Conservation (phyloP, 805 yeast species). For the Monosporozyma unispora region DNA sequence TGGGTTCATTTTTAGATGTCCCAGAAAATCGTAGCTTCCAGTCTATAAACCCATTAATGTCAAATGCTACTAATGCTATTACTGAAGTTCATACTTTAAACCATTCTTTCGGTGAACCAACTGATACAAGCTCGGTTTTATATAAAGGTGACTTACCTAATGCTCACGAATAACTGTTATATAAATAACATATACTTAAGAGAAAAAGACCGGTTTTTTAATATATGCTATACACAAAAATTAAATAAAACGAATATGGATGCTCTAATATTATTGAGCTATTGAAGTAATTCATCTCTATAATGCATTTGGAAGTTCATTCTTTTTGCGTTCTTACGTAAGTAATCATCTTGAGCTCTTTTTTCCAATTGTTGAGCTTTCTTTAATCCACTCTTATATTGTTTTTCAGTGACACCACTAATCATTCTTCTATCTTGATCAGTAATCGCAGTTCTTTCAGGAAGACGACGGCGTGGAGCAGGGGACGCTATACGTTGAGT, state of each 20-base stretch:
- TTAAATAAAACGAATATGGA: constrained; percentile 1
- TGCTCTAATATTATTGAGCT: neutral
- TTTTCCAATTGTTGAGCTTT: constrained; percentile 34
- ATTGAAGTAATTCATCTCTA: constrained; percentile 59
- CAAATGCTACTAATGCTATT: constrained; percentile 1
- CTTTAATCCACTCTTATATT: constrained; percentile 43
- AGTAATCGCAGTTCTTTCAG: constrained; percentile 65
- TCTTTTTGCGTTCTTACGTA: constrained; percentile 51
- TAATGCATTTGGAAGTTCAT: constrained; percentile 78
- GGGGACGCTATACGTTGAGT: constrained; percentile 51
- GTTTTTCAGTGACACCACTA: constrained; percentile 53
- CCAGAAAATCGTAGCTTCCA: constrained; percentile 5
- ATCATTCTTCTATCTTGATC: constrained; percentile 62
- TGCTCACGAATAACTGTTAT: neutral
- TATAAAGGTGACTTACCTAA: neutral
- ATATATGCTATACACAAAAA: neutral
- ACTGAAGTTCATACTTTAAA: constrained; percentile 2
- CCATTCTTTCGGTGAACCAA: constrained; percentile 5
- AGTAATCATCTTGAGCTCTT: constrained; percentile 35
- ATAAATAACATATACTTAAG: neutral
- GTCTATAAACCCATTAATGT: constrained; percentile 2
- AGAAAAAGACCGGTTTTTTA: neutral
- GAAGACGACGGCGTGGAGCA: constrained; percentile 29
- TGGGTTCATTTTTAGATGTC: constrained; percentile 7
- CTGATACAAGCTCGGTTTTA: constrained; percentile 10